Evolutionary conservation across 2,329 filamentous ascomycete species (phyloP).

Genomic region (Trichoderma oligosporum): DNA sequence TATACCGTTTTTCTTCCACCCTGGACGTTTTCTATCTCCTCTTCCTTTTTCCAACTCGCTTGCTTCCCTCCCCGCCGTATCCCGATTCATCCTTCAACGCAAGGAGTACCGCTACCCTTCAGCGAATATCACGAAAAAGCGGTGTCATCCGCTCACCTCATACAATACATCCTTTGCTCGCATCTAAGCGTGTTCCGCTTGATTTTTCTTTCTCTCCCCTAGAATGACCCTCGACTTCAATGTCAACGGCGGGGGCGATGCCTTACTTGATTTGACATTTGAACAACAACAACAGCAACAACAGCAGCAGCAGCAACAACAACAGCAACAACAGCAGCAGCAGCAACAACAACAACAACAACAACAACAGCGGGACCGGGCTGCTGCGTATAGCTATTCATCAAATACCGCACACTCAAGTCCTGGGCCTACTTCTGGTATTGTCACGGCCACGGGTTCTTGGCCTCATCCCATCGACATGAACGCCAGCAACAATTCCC

Average conservation of each 20-base stretch:
- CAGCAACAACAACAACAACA: no score
- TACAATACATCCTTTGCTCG: slow-evolving; percentile 36
- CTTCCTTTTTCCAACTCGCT: slow-evolving; percentile 24
- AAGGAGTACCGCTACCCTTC: slow-evolving; percentile 2
- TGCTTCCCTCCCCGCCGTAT: slow-evolving; percentile 21
- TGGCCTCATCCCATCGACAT: slow-evolving; percentile 55
- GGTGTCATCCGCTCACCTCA: slow-evolving; percentile 40
- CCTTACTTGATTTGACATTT: slow-evolving; percentile 58
- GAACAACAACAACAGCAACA: slow-evolving; percentile 38
- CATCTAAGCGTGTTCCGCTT: slow-evolving; percentile 28
- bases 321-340: no score
- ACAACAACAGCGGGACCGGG: slow-evolving; percentile 55
- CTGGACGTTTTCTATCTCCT: slow-evolving; percentile 14
- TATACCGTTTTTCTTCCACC: slow-evolving; percentile 18
- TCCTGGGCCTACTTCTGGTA: slow-evolving; percentile 32
- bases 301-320: no score
- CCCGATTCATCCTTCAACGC: slow-evolving; percentile 17
- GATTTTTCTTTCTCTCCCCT: slow-evolving; percentile 34
- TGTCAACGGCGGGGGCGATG: slow-evolving; percentile 52
- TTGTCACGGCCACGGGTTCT: slow-evolving; percentile 38
- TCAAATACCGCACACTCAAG: slow-evolving; percentile 29
- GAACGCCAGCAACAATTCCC: slow-evolving; percentile 38
- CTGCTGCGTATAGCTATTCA: slow-evolving; percentile 36
- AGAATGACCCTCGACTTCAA: slow-evolving; percentile 59
- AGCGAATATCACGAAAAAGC: slow-evolving; percentile 40